phyloP scores from a whole-genome alignment of 2,329 filamentous ascomycete species.

The Golovinomyces cichoracearum region DNA sequence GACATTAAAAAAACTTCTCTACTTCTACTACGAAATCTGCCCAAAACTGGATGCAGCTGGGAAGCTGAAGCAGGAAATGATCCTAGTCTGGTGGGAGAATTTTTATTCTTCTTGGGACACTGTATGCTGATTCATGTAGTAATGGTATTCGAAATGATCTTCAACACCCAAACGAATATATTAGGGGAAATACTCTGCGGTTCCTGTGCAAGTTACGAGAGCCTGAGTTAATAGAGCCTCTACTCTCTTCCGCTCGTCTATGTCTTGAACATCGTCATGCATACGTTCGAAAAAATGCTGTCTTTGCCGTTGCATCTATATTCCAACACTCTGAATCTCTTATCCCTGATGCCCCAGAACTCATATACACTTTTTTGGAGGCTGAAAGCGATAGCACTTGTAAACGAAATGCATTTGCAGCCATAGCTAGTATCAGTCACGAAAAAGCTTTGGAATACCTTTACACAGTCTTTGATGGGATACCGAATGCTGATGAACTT shows the following conservation, averaged over 20 bases:
- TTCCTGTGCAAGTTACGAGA: conserved; percentile 94
- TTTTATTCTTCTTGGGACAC: neutral
- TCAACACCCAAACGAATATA: conserved; percentile 94
- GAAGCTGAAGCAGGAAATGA: conserved; percentile 99
- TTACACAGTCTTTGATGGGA: conserved; percentile 69
- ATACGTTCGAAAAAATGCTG: conserved; percentile 94
- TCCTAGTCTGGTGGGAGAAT: conserved; percentile 63
- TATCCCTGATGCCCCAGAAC: conserved; percentile 83
- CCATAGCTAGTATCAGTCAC: conserved; percentile 72
- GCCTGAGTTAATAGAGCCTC: conserved; percentile 81
- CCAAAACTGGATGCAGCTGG: conserved; percentile 77
- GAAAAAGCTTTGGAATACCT: conserved; percentile 76
- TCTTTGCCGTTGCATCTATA: conserved; percentile 82
- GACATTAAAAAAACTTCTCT: conserved; percentile 85
- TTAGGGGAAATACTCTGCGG: conserved; percentile 88
- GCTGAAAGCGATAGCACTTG: conserved; percentile 81
- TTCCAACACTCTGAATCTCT: conserved; percentile 71
- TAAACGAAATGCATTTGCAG: conserved; percentile 93
- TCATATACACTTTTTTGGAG: conserved; percentile 71
- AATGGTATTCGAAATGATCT: conserved; percentile 96
- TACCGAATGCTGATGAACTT: conserved; percentile 82
- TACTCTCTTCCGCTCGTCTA: conserved; percentile 70
- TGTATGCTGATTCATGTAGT: conserved; percentile 22
- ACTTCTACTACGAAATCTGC: conserved; percentile 98
- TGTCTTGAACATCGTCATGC: conserved; percentile 92